Base-by-base conservation (phyloP, 805 yeast species). In the Starmerella stigmatis region DNA sequence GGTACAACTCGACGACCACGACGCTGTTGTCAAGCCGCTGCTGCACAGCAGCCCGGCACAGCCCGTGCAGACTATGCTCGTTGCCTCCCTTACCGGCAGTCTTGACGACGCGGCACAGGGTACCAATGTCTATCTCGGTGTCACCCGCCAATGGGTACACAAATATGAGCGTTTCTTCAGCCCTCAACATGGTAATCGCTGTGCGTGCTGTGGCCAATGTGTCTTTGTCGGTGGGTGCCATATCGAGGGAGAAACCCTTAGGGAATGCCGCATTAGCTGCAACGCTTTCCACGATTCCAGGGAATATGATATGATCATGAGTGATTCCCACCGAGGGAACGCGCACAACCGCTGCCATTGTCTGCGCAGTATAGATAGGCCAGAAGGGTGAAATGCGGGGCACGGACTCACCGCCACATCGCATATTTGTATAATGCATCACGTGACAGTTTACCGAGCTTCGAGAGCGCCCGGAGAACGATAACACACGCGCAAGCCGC, bases 21-120 rank as follows among this genome's bases (percentile, higher is more conserved):
- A 12, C 8, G n/a, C 32, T 7, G 8, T 11, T 21, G 28, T 23
- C 22, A 21, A 43, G 17, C 17, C 38, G 37, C 29, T 38, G 23
- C 26, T 37, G 26, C 22, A 49, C 21, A 2, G 31, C 16, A 7
- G 51, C 44, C 9, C 56, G 51, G 42, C 53, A 47, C 19, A 53
- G 17, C n/a, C 56, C 56, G 22, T 39, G 47, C 15, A 29, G 13
- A 42, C 36, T 26, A 32, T 21, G 16, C 25, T 40, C n/a, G 25
- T 10, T 32, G 23, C 28, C 12, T 2, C 38, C 38, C 9, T 16
- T 36, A 11, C 23, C 21, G 4, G 30, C 29, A n/a, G 36, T 30
- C 4, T 40, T 17, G 8, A 51, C 44, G 7, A 57, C 51, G 19
- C 50, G 37, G 15, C 59, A 59, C 2, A 57, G 38, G 8, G 58